These are phyloP conservation scores for Danielia reshetovae DNA, from an alignment of 805 yeast species.

Conservation along the genomic window DNA sequence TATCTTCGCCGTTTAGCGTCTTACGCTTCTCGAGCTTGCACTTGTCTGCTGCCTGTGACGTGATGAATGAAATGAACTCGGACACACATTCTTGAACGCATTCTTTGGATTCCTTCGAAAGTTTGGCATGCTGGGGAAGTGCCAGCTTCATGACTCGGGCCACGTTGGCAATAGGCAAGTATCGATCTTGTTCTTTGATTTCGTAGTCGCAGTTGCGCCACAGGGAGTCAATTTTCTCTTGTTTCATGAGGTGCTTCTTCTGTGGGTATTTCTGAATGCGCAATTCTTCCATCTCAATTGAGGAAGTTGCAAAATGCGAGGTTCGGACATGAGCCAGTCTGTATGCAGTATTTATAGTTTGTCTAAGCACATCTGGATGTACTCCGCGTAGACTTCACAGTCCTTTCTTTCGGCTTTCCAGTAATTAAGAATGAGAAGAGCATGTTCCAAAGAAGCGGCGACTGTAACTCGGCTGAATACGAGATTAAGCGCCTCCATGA, in stretches of 20 bases:
- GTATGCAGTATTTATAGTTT: slow-evolving; percentile 10
- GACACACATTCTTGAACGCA: slow-evolving; percentile 70
- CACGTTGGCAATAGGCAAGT: slow-evolving; percentile 44
- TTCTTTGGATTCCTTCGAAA: slow-evolving; percentile 76
- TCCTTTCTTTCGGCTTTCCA: slow-evolving; percentile 35
- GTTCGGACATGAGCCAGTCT: slow-evolving; percentile 10
- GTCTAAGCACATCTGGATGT: slow-evolving; percentile 21
- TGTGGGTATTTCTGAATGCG: no score
- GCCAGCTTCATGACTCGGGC: slow-evolving; percentile 77
- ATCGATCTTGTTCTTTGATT: slow-evolving; percentile 43
- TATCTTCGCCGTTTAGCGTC: slow-evolving; percentile 69
- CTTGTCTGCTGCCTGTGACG: slow-evolving; percentile 62
- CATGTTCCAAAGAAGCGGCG: slow-evolving; percentile 22
- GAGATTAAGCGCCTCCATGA: slow-evolving; percentile 1
- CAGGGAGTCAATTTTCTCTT: background rate
- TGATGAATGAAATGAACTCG: slow-evolving; percentile 64
- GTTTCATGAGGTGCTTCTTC: background rate
- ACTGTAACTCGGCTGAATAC: slow-evolving; percentile 4
- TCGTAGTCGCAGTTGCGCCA: slow-evolving; percentile 35
- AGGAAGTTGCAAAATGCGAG: slow-evolving; percentile 16
- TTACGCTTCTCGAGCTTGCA: slow-evolving; percentile 63
- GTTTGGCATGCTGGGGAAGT: slow-evolving; percentile 67
- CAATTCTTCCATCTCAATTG: no score
- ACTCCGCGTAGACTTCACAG: slow-evolving; percentile 27
- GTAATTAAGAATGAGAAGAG: slow-evolving; percentile 27